phyloP scores from a whole-genome alignment of 2,329 filamentous ascomycete species.

The Aspergillus ibericus region DNA sequence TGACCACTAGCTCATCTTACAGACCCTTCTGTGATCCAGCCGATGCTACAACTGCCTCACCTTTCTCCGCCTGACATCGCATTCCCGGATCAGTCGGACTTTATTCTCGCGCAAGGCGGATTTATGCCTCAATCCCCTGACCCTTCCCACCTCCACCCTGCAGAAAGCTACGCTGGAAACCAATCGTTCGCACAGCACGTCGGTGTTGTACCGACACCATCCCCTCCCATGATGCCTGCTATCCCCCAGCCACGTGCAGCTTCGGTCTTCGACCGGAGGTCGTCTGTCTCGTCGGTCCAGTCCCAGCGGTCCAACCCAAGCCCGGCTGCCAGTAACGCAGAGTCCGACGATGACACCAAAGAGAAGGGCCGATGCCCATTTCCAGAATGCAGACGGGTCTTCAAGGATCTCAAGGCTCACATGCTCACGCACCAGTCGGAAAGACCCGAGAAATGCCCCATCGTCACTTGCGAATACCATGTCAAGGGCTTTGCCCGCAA shows the following conservation, averaged over 20 bases:
- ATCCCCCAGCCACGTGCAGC: slow-evolving; percentile 50
- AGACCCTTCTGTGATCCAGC: slow-evolving; percentile 62
- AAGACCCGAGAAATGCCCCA: slow-evolving; percentile 91
- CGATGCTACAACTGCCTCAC: slow-evolving; percentile 39
- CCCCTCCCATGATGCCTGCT: slow-evolving; percentile 66
- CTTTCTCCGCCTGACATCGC: slow-evolving; percentile 34
- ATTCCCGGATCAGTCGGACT: slow-evolving; percentile 36
- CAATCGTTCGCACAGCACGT: slow-evolving; percentile 28
- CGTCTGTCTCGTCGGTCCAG: slow-evolving; percentile 69
- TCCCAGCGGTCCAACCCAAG: slow-evolving; percentile 64
- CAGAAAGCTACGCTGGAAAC: slow-evolving; percentile 30
- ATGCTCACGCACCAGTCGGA: slow-evolving; percentile 93
- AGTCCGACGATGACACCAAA: slow-evolving; percentile 60
- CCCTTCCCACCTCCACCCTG: slow-evolving; percentile 34
- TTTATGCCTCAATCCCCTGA: slow-evolving; percentile 39
- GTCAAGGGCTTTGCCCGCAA: slow-evolving; percentile 89
- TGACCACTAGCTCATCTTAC: slow-evolving; percentile 7
- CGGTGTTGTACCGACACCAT: slow-evolving; percentile 40
- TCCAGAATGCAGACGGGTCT: slow-evolving; percentile 78
- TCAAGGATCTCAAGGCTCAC: slow-evolving; percentile 91
- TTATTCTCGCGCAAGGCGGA: slow-evolving; percentile 27
- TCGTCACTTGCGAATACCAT: slow-evolving; percentile 88
- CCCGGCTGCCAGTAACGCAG: slow-evolving; percentile 60
- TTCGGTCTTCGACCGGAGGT: slow-evolving; percentile 55
- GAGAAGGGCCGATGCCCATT: slow-evolving; percentile 74